A percentile compares a stretch with the other conserved stretches of the same genome.
These are phyloP conservation scores for Trypanosomatidae sp. DNA, from an alignment of 208 protist species.

Conservation along the genomic window DNA sequence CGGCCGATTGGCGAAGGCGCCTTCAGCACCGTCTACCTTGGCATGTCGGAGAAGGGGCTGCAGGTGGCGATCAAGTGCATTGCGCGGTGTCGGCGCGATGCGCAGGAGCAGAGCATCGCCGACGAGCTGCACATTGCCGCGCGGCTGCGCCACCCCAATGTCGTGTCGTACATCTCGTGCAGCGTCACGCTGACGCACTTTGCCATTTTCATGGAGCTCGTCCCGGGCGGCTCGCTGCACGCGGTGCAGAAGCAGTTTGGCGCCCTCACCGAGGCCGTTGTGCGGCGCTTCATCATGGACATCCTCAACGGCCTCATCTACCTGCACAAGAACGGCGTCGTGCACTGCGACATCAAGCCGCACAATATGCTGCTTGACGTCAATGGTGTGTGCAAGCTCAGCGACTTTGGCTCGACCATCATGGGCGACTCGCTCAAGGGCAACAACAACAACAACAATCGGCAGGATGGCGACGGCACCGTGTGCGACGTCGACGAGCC, in stretches of 20 bases:
- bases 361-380: constrained; percentile 75
- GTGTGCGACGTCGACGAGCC: constrained; percentile 17
- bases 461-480: constrained; percentile 8
- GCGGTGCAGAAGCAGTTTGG: constrained; percentile 62
- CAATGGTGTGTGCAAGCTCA: constrained; percentile 74
- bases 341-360: constrained; percentile 82
- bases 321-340: constrained; percentile 50
- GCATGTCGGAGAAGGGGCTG: constrained; percentile 46
- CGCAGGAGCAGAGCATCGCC: constrained; percentile 37
- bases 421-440: neutral
- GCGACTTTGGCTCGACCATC: constrained; percentile 70
- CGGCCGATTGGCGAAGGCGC: constrained; percentile 49
- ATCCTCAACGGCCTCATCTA: constrained; percentile 66
- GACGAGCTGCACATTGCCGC: constrained; percentile 45
- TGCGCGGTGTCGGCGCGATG: constrained; percentile 32
- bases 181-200: constrained; percentile 40
- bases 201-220: constrained; percentile 79
- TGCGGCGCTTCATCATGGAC: constrained; percentile 58
- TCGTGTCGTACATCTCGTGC: constrained; percentile 68
- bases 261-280: constrained; percentile 22
- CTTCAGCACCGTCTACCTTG: constrained; percentile 59
- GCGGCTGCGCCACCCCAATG: constrained; percentile 56
- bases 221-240: constrained; percentile 65
- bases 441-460: neutral
- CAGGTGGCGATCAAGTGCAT: constrained; percentile 81